A percentile compares a stretch with the other conserved stretches of the same genome.
These are phyloP conservation scores for Vigna angularis DNA, from an alignment of 306 rosid genomes.

Conservation along the genomic window DNA sequence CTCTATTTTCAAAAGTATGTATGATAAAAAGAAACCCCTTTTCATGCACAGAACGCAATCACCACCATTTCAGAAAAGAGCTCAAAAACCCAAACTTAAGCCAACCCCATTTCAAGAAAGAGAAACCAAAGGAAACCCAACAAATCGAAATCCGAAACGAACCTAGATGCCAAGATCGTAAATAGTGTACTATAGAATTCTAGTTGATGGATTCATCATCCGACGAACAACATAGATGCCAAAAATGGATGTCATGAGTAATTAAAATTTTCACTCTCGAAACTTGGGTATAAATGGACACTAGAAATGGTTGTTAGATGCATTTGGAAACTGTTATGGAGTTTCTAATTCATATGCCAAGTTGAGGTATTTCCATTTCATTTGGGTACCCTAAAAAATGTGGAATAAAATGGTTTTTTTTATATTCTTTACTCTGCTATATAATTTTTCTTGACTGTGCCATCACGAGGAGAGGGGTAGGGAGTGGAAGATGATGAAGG, in stretches of 20 bases:
- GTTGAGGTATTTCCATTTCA: slow-evolving; percentile 67
- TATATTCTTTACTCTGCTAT: not conserved
- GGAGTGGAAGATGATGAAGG: too few species aligned
- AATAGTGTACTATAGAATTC: too few species aligned
- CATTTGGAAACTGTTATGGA: slow-evolving; percentile 90
- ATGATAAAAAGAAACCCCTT: not conserved
- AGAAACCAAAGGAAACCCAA: not conserved
- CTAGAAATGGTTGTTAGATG: slow-evolving; percentile 95
- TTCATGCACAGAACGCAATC: not conserved
- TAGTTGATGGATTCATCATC: too few species aligned
- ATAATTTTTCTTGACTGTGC: too few species aligned
- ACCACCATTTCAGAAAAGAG: not conserved
- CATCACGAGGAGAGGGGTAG: too few species aligned
- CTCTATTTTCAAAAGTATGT: not conserved
- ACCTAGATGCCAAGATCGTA: slow-evolving; percentile 45
- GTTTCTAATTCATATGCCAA: slow-evolving; percentile 87
- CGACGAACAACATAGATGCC: too few species aligned
- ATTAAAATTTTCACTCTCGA: slow-evolving; percentile 74
- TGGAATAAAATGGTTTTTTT: slow-evolving; percentile 13
- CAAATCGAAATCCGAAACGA: not conserved
- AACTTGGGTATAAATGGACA: slow-evolving; percentile 79
- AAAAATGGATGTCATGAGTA: slow-evolving; percentile 75
- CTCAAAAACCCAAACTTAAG: not conserved
- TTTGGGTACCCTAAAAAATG: not conserved
- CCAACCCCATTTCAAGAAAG: not conserved